Percentiles rank a stretch among this genome's conserved stretches.
These are phyloP conservation scores for Hibiscus syriacus DNA, from an alignment of 345 rosid species.

Conservation along the genomic window DNA sequence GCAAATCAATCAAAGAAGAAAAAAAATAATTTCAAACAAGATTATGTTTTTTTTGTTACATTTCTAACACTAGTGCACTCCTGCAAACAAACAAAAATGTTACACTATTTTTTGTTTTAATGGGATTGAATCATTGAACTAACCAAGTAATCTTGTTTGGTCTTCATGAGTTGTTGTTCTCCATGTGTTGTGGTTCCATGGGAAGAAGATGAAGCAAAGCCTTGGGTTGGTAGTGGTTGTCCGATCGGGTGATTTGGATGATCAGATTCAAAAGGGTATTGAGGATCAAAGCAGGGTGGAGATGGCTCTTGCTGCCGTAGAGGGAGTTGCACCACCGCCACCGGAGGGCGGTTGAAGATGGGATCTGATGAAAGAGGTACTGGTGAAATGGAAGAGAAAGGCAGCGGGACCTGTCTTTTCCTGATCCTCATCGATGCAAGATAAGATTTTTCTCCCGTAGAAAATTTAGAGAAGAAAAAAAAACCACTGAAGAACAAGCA, in stretches of 20 bases:
- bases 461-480: no score
- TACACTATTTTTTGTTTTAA: not conserved
- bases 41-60: conserved; percentile 6
- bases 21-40: not conserved
- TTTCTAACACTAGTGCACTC: conserved; percentile 38
- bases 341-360: conserved; percentile 32
- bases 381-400: conserved; percentile 73
- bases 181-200: no score
- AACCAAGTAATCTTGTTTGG: conserved; percentile 24
- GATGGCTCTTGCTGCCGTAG: not conserved
- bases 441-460: not conserved
- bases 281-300: conserved; percentile 6
- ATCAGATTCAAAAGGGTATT: conserved; percentile 34
- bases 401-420: conserved; percentile 64
- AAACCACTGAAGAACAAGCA: not conserved
- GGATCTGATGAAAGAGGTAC: conserved; percentile 83
- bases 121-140: conserved; percentile 15
- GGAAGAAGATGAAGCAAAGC: conserved; percentile 12
- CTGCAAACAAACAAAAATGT: conserved; percentile 1
- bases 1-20: conserved; percentile 23
- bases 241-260: conserved; percentile 39
- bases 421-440: conserved; percentile 84
- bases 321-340: conserved; percentile 46
- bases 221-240: conserved; percentile 1
- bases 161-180: no score